These are phyloP conservation scores for Hanseniaspora gamundiae DNA, from an alignment of 1,139 yeast species.

Conservation along the genomic window DNA sequence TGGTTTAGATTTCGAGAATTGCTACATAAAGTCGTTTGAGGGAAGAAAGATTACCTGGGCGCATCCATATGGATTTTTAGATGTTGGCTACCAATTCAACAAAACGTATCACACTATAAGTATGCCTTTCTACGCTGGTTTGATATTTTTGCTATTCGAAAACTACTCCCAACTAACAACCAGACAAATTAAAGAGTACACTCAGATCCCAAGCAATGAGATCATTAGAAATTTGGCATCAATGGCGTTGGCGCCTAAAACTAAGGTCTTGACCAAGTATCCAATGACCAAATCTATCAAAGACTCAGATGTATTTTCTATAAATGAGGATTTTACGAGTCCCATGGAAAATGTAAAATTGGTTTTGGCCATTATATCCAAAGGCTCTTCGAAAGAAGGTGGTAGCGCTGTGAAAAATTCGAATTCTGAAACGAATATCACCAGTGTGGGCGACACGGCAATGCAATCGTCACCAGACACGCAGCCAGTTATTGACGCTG, in stretches of 20 bases:
- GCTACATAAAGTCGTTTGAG: constrained; percentile 50
- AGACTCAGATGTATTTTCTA: constrained; percentile 47
- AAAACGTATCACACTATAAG: constrained; percentile 66
- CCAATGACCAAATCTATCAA: constrained; percentile 70
- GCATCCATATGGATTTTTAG: constrained; percentile 72
- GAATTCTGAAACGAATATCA: no score
- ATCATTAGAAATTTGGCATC: constrained; percentile 71
- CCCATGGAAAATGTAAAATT: constrained; percentile 57
- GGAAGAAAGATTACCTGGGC: constrained; percentile 78
- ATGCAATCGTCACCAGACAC: no score
- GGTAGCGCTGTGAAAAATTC: no score
- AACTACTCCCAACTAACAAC: constrained; percentile 42
- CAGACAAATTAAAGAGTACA: constrained; percentile 49
- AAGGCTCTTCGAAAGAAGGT: constrained; percentile 17
- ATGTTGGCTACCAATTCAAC: constrained; percentile 55
- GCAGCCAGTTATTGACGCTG: constrained; percentile 18
- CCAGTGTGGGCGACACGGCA: no score
- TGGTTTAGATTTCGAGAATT: constrained; percentile 32
- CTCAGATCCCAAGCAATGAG: constrained; percentile 64
- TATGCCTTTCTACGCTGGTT: constrained; percentile 70
- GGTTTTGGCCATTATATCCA: constrained; percentile 53
- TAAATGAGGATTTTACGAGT: constrained; percentile 63
- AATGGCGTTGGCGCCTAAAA: constrained; percentile 72
- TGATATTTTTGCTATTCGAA: constrained; percentile 60
- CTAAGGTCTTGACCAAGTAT: constrained; percentile 54